A percentile compares a stretch with the other conserved stretches of the same genome.
Conservation (phyloP, 164 flowering plant genomes). For the Paratinospora sagittata region DNA sequence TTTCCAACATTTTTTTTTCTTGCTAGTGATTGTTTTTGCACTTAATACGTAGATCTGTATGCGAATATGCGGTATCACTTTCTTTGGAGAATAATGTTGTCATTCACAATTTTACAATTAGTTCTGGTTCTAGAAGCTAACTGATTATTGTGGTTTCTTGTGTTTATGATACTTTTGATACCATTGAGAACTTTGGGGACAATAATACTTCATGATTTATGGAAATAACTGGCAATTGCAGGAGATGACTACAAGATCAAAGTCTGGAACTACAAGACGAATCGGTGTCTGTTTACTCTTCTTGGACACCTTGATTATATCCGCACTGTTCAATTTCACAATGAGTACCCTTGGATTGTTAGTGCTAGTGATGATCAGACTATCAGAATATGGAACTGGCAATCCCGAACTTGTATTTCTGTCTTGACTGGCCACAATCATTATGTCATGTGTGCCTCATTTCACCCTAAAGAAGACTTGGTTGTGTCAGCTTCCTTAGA, state of each 20-base stretch:
- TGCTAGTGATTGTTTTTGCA: background rate
- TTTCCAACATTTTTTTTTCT: background rate
- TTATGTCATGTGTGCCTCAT: constrained; percentile 54
- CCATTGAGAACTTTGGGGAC: background rate
- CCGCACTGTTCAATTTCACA: constrained; percentile 52
- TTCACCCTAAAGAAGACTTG: constrained; percentile 49
- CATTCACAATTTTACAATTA: background rate
- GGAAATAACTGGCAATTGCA: constrained; percentile 17
- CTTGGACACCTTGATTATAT: constrained; percentile 56
- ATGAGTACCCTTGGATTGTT: constrained; percentile 49
- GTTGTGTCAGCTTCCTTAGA: constrained; percentile 52
- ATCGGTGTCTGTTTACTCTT: constrained; percentile 46
- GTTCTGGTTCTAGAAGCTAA: background rate
- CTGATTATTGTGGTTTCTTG: background rate
- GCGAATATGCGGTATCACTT: background rate
- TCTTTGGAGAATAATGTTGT: background rate
- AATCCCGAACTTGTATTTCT: constrained; percentile 44
- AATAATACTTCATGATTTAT: background rate
- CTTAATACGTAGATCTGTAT: background rate
- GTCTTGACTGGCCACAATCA: constrained; percentile 53
- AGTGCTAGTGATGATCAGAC: constrained; percentile 59
- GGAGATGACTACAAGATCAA: constrained; percentile 56
- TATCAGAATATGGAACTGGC: constrained; percentile 57
- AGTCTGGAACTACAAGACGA: constrained; percentile 50
- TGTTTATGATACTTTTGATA: background rate